Evolutionary conservation across 305 asterid species (phyloP).

Genomic region (Fraxinus velutina): DNA sequence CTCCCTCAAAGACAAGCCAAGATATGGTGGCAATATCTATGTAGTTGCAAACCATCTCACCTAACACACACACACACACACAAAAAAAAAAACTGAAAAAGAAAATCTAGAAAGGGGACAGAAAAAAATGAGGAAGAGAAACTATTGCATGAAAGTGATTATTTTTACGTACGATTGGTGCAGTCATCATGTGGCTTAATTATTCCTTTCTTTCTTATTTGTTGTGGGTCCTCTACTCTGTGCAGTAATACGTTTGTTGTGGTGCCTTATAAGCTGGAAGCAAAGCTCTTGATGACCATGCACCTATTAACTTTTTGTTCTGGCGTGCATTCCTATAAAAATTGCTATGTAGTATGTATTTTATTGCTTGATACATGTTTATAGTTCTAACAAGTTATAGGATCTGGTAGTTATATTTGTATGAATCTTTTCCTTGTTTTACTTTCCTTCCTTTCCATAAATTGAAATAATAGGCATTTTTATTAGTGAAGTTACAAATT

Average conservation of each 20-base stretch:
- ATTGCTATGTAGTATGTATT: neutral
- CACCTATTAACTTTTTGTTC: neutral
- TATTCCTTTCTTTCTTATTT: neutral
- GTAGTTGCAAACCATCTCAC: neutral
- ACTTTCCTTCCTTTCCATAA: neutral
- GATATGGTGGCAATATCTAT: neutral
- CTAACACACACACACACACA: neutral
- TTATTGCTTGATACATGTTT: neutral
- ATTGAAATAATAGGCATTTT: neutral
- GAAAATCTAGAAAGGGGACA: neutral
- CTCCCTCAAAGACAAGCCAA: neutral
- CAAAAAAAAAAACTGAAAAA: no score
- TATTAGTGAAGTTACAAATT: neutral
- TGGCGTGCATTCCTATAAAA: neutral
- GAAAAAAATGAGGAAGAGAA: neutral
- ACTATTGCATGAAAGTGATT: neutral
- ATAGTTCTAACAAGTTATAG: neutral
- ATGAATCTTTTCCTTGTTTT: neutral
- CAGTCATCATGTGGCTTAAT: neutral
- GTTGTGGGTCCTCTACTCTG: neutral
- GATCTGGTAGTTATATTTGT: neutral
- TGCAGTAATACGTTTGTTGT: neutral
- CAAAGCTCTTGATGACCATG: neutral
- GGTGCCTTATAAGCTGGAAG: neutral
- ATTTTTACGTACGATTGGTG: neutral